These are phyloP conservation scores for Termitomyces sp. DNA, from an alignment of 768 basidiomycete genomes.

Conservation along the genomic window DNA sequence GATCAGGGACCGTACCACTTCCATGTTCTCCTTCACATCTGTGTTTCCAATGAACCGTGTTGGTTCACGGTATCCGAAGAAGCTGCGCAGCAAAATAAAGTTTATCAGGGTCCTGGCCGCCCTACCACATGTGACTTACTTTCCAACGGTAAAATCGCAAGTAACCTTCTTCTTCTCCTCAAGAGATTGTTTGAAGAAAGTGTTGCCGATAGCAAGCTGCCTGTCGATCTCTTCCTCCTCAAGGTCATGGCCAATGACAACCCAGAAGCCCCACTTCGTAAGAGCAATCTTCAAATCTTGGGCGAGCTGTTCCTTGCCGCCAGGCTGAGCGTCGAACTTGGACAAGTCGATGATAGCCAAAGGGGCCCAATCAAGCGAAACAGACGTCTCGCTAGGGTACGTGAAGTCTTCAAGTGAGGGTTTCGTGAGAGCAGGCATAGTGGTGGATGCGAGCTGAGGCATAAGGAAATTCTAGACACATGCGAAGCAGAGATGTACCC, in stretches of 20 bases:
- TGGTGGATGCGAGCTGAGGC: not conserved
- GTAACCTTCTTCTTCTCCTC: slow-evolving; percentile 32
- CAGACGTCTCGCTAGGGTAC: slow-evolving; percentile 5
- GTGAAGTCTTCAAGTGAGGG: slow-evolving; percentile 8
- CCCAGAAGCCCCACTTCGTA: slow-evolving; percentile 40
- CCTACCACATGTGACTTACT: slow-evolving; percentile 17
- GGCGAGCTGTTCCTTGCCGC: slow-evolving; percentile 31
- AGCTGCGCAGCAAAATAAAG: slow-evolving; percentile 13
- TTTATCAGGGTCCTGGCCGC: too few species aligned
- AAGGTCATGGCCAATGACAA: slow-evolving; percentile 38
- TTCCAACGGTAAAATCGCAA: slow-evolving; percentile 32
- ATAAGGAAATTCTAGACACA: not conserved
- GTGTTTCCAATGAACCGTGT: slow-evolving; percentile 30
- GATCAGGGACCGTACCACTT: slow-evolving; percentile 21
- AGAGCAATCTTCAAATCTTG: slow-evolving; percentile 36
- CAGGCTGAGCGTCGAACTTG: slow-evolving; percentile 26
- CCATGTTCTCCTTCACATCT: slow-evolving; percentile 37
- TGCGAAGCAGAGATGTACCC: not conserved
- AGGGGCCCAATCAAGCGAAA: slow-evolving; percentile 30
- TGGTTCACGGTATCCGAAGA: slow-evolving; percentile 37
- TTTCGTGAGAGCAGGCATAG: slow-evolving; percentile 11
- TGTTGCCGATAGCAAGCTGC: slow-evolving; percentile 35
- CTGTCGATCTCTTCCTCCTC: slow-evolving; percentile 33
- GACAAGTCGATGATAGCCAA: slow-evolving; percentile 39
- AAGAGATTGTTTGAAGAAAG: slow-evolving; percentile 34